Base-by-base conservation (phyloP, 2,329 filamentous ascomycete species). In the Gaeumannomyces sp. region DNA sequence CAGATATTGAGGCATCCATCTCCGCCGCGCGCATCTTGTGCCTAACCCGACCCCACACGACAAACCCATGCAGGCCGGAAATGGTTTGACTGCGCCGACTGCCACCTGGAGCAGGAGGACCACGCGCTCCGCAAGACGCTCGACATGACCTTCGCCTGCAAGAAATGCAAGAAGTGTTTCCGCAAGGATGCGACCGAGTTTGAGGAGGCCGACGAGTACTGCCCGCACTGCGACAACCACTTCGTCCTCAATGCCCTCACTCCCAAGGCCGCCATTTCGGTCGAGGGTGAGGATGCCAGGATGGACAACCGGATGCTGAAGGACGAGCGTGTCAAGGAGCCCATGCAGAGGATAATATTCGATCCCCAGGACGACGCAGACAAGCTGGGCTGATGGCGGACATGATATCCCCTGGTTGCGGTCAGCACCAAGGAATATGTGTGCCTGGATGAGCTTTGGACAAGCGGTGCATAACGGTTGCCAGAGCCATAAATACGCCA, bases 71-170 rank as follows among this genome's bases (percentile, higher is more conserved):
- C 11, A 94, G 92, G 92, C 82, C 86, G 87, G 67, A 97, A 97
- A 82, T 99, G 96, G 96, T 99, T 97, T 80, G 95, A 99, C 81
- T 99, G 95, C 79, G 91, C 92, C 69, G 90, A 97, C 76, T 99
- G 95, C 80, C 95, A 99, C 79, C 80, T 80, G 64, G 95, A 99
- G 76, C 82, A 86, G 67, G 90, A 96, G 77, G 78, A 81, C 67
- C 95, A 98, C 76, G 79, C 84, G 53, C 87, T 99, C 28, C 79
- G 85, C 64, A 90, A 96, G 78, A 83, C 82, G 69, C 83, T 89
- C 71, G 95, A 99, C 74, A 96, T 99, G 92, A 85, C 82, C 53
- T 98, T 99, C 73, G 92, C 92, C 63, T 99, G 95, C 85, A 99
- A 99, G 73, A 99, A 99, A 81, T 99, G 95, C 87, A 93, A 90